Conservation (phyloP, 176 grass and related monocot species). For the Aegilops longissima region DNA sequence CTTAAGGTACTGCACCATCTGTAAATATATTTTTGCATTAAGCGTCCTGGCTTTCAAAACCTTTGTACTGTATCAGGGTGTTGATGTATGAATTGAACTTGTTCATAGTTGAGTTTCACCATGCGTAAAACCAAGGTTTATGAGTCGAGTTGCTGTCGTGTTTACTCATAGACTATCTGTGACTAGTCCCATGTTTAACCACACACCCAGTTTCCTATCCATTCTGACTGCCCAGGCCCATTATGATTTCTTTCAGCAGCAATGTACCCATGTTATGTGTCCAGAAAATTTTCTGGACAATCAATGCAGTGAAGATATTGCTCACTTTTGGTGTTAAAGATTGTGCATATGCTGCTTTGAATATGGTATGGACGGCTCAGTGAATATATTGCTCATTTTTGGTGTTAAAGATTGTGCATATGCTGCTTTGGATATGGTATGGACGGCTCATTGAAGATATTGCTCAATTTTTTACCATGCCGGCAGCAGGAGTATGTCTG, state of each 20-base stretch:
- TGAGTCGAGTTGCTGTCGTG: background rate
- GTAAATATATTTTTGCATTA: background rate
- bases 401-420: background rate
- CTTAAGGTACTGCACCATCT: background rate
- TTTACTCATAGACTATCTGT: background rate
- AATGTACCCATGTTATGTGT: too few relatives aligned
- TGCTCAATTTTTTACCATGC: background rate
- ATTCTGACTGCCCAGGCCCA: too few relatives aligned
- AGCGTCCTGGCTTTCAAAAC: constrained; percentile 5
- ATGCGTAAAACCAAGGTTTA: background rate
- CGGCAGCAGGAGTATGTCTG: background rate
- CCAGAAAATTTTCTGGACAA: background rate
- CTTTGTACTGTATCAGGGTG: constrained; percentile 7
- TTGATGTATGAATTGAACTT: background rate
- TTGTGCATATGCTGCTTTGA: background rate
- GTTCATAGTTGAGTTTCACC: background rate
- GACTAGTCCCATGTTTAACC: background rate
- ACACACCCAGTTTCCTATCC: too few relatives aligned
- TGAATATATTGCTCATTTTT: background rate
- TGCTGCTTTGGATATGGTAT: background rate
- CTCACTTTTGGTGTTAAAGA: background rate
- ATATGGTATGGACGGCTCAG: background rate
- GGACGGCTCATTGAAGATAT: background rate
- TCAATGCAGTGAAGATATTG: background rate
- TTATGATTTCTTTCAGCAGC: too few relatives aligned